Evolutionary conservation across 2,329 filamentous ascomycete genomes (phyloP).

Genomic region (Nemania sp.): DNA sequence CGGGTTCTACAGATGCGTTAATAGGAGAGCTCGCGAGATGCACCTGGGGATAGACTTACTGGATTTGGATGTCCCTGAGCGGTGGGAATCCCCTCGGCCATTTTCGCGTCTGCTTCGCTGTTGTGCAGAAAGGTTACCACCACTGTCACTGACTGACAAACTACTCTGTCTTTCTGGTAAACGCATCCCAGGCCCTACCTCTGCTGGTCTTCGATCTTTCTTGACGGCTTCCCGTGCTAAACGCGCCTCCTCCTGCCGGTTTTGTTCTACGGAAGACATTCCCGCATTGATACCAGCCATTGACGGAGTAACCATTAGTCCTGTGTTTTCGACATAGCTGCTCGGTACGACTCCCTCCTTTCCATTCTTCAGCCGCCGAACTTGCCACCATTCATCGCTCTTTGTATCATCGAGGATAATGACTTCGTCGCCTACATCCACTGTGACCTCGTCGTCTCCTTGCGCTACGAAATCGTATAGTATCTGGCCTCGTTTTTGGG

Average conservation of each 20-base stretch:
- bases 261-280: constrained; percentile 75
- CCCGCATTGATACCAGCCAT: constrained; percentile 56
- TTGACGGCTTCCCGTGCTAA: constrained; percentile 80
- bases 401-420: constrained; percentile 85
- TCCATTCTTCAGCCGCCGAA: constrained; percentile 85
- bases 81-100: constrained; percentile 60
- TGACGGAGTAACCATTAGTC: constrained; percentile 59
- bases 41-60: constrained; percentile 61
- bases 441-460: constrained; percentile 94
- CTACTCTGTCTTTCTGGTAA: constrained; percentile 81
- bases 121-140: constrained; percentile 69
- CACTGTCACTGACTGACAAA: constrained; percentile 67
- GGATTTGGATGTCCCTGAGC: constrained; percentile 64
- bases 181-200: constrained; percentile 78
- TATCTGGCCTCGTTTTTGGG: constrained; percentile 82
- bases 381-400: constrained; percentile 99
- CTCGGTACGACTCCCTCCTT: constrained; percentile 96
- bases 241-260: constrained; percentile 78
- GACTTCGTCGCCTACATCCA: constrained; percentile 87
- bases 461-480: constrained; percentile 97
- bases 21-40: background rate
- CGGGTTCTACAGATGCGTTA: constrained; percentile 66
- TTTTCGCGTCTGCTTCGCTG: constrained; percentile 75
- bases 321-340: constrained; percentile 91
- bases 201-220: constrained; percentile 66